A percentile compares a stretch with the other conserved stretches of the same genome.
phyloP scores from a whole-genome alignment of 129 eudicot species.

The Helianthus annuus region HanXRQr2.0-SUNRISE NC_035449.2:153326141-153326640 shows the following conservation, averaged over 20 bases:
- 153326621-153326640: slow-evolving; percentile 79
- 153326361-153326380: background rate
- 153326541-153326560: slow-evolving; percentile 78
- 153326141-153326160: too few relatives aligned
- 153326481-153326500: slow-evolving; percentile 87
- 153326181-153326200: too few relatives aligned
- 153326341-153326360: too few relatives aligned
- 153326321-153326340: too few relatives aligned
- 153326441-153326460: slow-evolving; percentile 50
- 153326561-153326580: slow-evolving; percentile 97
- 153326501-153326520: slow-evolving; percentile 69
- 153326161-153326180: too few relatives aligned
- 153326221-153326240: too few relatives aligned
- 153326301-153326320: too few relatives aligned
- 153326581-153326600: slow-evolving; percentile 66
- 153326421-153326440: background rate
- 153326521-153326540: slow-evolving; percentile 76
- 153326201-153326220: too few relatives aligned
- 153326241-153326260: too few relatives aligned
- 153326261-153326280: too few relatives aligned
- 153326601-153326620: slow-evolving; percentile 73
- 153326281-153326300: too few relatives aligned
- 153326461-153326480: slow-evolving; percentile 96
- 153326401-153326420: background rate
- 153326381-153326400: background rate